Base-by-base conservation (phyloP, 2,329 filamentous ascomycete species). In the Rutstroemia sp. region DNA sequence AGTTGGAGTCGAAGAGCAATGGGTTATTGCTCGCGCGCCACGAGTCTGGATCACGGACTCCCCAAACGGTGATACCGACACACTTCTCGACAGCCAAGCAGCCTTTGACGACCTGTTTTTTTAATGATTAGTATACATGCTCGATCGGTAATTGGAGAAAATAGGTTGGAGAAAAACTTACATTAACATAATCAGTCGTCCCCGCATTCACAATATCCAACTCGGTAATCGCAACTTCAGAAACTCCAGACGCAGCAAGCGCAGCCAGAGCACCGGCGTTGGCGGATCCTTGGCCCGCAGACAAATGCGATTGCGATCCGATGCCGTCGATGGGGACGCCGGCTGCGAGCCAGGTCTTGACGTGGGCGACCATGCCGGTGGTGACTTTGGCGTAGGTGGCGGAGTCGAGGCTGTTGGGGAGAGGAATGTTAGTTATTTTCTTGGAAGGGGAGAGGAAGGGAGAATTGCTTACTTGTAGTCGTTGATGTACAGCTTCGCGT, bases 401-500 rank as follows among this genome's bases (percentile, higher is more conserved):
- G 45, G 60, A 60, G 80, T 83, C 66, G 7, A 65, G 39, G 70
- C 74, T 71, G 87, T 85, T 85, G 52, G 84, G 83, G 58, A n/a
- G 79, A 81, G 84, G 83, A 58, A 79, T 81, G 30, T 41, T 23
- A 49, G 41, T 52, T 14, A 44, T 1, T 23, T 37, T n/a, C n/a
- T 19, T n/a, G 3, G 25, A 8, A 41, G 14, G 82, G 70, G 56
- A 83, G 83, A 1, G 74, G 75, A 0, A 75, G 17, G 23, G 45
- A 23, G 5, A 59, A 17, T 21, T 7, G 5, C 42, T 4, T 46
- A 65, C 63, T 87, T 87, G 72, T 78, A 82, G 69, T 90, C 86
- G 71, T 90, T 91, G 73, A 89, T 87, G 74, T 88, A 91, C 41
- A 90, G 76, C 71, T 85, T 86, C 2, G 83, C 84, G 56, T 71